Evolutionary conservation across 2,329 filamentous ascomycete genomes (phyloP), one percentile per base, ranked within the genome.

Genomic region (Microsporum audouinii): DNA sequence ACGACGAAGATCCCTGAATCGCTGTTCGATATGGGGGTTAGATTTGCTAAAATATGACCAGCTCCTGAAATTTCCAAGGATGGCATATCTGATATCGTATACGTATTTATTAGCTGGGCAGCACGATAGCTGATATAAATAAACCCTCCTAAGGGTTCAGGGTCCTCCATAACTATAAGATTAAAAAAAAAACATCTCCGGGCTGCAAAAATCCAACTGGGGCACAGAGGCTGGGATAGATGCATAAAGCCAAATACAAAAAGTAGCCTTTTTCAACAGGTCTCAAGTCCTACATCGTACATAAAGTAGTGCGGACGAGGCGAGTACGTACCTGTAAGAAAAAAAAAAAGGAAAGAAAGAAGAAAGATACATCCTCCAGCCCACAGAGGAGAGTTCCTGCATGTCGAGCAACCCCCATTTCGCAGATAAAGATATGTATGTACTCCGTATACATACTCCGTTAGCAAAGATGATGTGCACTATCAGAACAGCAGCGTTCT

Each of bases 181-280:
- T 47, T 17, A 31, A 34, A 14, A 31, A 36, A 10, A 53, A 53
- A 36, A 55, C 49, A n/a, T n/a, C 39, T 43, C 6, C 51, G 4
- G 23, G 33, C 51, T 55, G 51, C 51, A 55, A 55, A n/a, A 55
- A n/a, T 55, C 51, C n/a, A 7, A 55, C 31, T 55, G 51, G 45
- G 51, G 27, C 49, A 27, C 29, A 6, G 51, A 55, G 51, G 33
- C 51, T 55, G 51, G 51, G 51, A 55, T 55, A 55, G 51, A 55
- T 55, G 51, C 51, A 55, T 55, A 55, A 55, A 55, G 51, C 51
- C 5, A n/a, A 43, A 43, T n/a, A 43, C 14, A 23, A n/a, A 55
- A 55, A 36, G 51, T 55, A 34, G 36, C 51, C 45, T 55, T 55
- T 55, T 55, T 33, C 51, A 55, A 55, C 51, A 55, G 51, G 51